These are phyloP conservation scores for Fusarium avenaceum DNA, from an alignment of 2,329 filamentous ascomycete species.

Conservation along the genomic window DNA sequence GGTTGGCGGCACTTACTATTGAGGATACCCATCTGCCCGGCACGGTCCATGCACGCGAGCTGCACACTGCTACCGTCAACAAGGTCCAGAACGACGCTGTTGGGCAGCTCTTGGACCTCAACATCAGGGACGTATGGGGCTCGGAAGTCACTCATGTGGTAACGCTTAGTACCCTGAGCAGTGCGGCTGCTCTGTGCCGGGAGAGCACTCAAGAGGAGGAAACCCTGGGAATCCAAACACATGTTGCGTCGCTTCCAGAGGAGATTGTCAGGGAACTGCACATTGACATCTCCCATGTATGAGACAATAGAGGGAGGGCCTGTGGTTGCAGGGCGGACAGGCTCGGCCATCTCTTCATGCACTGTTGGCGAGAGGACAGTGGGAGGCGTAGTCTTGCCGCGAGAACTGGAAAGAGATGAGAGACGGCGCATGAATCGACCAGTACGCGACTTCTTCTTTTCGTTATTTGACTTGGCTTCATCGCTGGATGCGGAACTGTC, in stretches of 20 bases:
- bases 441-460: conserved; percentile 66
- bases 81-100: conserved; percentile 78
- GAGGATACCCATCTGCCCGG: conserved; percentile 68
- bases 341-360: conserved; percentile 58
- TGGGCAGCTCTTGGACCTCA: conserved; percentile 91
- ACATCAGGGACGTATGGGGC: conserved; percentile 86
- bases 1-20: conserved; percentile 60
- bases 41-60: conserved; percentile 73
- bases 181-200: conserved; percentile 67
- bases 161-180: conserved; percentile 74
- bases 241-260: conserved; percentile 96
- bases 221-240: conserved; percentile 85
- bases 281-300: conserved; percentile 90
- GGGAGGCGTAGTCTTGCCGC: conserved; percentile 61
- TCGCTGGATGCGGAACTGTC: conserved; percentile 63
- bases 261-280: conserved; percentile 95
- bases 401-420: conserved; percentile 65
- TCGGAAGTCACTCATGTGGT: conserved; percentile 87
- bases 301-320: conserved; percentile 65
- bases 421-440: conserved; percentile 71
- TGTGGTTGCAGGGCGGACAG: conserved; percentile 50
- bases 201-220: conserved; percentile 79
- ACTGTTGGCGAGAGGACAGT: conserved; percentile 64
- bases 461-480: conserved; percentile 59
- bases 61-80: conserved; percentile 72